Evolutionary conservation across 768 basidiomycete species (phyloP), one percentile per base, ranked within the genome.

Genomic region (Chiua virens): DNA sequence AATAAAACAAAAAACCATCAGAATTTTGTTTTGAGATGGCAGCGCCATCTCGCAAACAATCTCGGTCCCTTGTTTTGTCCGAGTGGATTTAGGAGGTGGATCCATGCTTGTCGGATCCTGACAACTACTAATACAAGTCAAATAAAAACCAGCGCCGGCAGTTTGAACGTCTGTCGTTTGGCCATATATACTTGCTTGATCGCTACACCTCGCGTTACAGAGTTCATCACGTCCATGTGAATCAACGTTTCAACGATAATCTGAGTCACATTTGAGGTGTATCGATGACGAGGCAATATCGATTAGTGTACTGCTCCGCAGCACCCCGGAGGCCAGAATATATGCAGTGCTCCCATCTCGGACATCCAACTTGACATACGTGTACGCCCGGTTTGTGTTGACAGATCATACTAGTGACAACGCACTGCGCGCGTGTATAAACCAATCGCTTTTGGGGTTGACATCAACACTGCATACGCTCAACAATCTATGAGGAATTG

Each of bases 361-460:
- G 36, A 43, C 42, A 21, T 37, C n/a, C 18, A 38, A 52, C 38
- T 39, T 62, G 43, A 46, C 56, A 53, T 37, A 47, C 46, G 37
- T 20, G 42, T 36, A n/a, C 48, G 32, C 21, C 23, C 22, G 51
- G 11, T 20, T n/a, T 18, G 17, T 6, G 34, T 47, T 35, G 48
- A 42, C 35, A 39, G 22, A 17, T n/a, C 18, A 30, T 13, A 32
- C 11, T 36, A 18, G 18, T 52, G 47, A 20, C 20, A 32, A 25
- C 17, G 42, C 14, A 18, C 42, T 36, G 17, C 35, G 10, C 39
- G 36, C 11, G 17, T 17, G 34, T 8, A 34, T 15, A 17, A 17
- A 15, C 15, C 17, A 34, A 34, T 34, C 34, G 17, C 17, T 32
- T 32, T 21, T 18, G 30, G 30, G 47, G 18, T 25, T 13, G 17